A percentile compares a stretch with the other conserved stretches of the same genome.
These are phyloP conservation scores for Poronia punctata DNA, from an alignment of 495 filamentous ascomycete species.

Conservation along the genomic window DNA sequence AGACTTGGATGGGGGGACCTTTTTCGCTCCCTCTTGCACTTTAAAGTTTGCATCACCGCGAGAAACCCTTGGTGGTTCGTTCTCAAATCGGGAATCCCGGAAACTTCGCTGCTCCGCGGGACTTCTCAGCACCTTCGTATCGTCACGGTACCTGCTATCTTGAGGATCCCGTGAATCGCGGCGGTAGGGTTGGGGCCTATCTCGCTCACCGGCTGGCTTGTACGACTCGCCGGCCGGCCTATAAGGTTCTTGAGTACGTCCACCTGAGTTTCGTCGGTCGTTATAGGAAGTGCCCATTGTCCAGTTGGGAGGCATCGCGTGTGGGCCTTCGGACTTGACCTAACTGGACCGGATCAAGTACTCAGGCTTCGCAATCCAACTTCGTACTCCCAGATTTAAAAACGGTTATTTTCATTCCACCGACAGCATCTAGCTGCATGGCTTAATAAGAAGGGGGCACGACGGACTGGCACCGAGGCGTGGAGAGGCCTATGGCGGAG, in stretches of 20 bases:
- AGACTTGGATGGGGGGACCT: conserved; percentile 1
- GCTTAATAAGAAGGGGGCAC: not conserved
- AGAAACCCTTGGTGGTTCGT: conserved; percentile 1
- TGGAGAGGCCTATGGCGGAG: no score
- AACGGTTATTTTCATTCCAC: conserved; percentile 1
- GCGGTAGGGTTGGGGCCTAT: not conserved
- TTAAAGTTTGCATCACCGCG: conserved; percentile 9
- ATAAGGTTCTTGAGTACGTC: not conserved
- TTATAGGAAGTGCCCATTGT: not conserved
- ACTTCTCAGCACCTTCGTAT: not conserved
- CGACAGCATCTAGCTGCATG: conserved; percentile 12
- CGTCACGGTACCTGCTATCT: not conserved
- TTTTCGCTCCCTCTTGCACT: conserved; percentile 2
- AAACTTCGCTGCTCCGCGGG: conserved; percentile 7
- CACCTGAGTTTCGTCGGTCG: conserved; percentile 1
- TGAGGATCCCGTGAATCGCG: conserved; percentile 3
- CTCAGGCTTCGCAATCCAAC: not conserved
- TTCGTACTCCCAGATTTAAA: not conserved
- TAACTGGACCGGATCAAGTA: not conserved
- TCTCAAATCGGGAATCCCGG: not conserved
- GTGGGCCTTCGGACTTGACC: not conserved
- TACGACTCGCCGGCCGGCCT: not conserved
- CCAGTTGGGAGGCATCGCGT: conserved; percentile 7
- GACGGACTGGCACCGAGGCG: not conserved
- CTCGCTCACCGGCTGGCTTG: not conserved